phyloP scores from a whole-genome alignment of 352 stramenopile genomes.

The Globisporangium spiculum region DNA sequence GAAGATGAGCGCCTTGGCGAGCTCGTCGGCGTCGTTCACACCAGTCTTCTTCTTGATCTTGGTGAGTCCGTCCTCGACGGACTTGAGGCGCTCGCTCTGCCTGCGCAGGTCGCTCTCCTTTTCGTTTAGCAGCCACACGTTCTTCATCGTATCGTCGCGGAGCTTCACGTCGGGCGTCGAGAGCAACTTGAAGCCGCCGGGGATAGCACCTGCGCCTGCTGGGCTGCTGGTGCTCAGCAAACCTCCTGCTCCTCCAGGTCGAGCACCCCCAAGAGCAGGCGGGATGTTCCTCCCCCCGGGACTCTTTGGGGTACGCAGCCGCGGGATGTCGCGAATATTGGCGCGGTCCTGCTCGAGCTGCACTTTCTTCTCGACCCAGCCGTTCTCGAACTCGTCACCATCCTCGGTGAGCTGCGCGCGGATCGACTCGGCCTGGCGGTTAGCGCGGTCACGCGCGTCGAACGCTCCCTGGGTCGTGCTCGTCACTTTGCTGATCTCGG shows the following conservation, averaged over 20 bases:
- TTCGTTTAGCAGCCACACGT: conserved; percentile 68
- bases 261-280: not conserved
- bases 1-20: conserved; percentile 81
- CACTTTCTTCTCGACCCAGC: conserved; percentile 82
- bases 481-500: conserved; percentile 74
- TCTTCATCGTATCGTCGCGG: conserved; percentile 74
- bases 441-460: conserved; percentile 80
- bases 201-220: conserved; percentile 8
- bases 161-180: conserved; percentile 69
- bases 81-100: conserved; percentile 64
- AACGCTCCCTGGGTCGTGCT: conserved; percentile 77
- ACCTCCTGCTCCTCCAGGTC: not conserved
- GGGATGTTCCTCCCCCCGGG: conserved; percentile 13
- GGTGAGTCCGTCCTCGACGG: conserved; percentile 77
- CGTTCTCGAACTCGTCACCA: conserved; percentile 76
- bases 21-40: conserved; percentile 74
- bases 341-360: conserved; percentile 82
- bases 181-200: conserved; percentile 48
- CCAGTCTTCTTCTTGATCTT: conserved; percentile 90
- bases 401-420: conserved; percentile 77
- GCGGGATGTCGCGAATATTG: conserved; percentile 74
- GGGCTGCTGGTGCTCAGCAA: not conserved
- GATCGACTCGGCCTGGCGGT: conserved; percentile 76
- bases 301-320: conserved; percentile 60
- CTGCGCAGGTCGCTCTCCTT: conserved; percentile 74